Percentiles rank a stretch among this genome's conserved stretches.
Evolutionary conservation across 2,329 filamentous ascomycete species (phyloP).

Genomic region (Curvularia verruculosa): DNA sequence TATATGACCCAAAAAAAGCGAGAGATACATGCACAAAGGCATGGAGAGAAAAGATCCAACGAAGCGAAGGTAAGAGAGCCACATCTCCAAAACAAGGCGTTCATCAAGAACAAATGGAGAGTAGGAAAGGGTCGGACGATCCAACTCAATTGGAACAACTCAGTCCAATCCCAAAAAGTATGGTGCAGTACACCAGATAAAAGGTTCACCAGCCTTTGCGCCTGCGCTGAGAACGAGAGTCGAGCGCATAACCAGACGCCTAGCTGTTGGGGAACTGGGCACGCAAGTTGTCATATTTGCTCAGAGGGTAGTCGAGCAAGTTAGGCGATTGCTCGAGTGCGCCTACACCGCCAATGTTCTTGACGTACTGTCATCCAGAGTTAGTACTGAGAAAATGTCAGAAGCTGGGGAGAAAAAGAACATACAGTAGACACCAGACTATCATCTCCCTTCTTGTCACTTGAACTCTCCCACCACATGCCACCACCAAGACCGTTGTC

Average conservation of each 20-base stretch:
- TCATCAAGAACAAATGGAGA: neutral
- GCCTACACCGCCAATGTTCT: conserved; percentile 61
- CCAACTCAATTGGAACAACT: neutral
- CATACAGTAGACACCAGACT: conserved; percentile 43
- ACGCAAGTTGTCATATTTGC: conserved; percentile 72
- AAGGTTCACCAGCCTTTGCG: neutral
- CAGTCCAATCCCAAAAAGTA: neutral
- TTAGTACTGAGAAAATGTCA: conserved; percentile 6
- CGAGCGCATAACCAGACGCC: neutral
- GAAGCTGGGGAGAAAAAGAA: neutral
- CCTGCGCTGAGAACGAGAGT: neutral
- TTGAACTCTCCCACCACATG: conserved; percentile 49
- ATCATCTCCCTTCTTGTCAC: conserved; percentile 40
- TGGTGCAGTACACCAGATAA: neutral
- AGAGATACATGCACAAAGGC: neutral
- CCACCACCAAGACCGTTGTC: conserved; percentile 42
- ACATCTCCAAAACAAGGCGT: neutral
- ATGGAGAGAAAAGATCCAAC: neutral
- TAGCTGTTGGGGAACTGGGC: conserved; percentile 31
- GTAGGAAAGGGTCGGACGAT: neutral
- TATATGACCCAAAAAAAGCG: neutral
- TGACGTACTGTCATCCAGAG: conserved; percentile 50
- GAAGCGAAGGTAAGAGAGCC: neutral
- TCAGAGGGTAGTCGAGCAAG: conserved; percentile 67
- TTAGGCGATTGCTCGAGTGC: conserved; percentile 63